Evolutionary conservation across 2,329 filamentous ascomycete species (phyloP), one percentile per base, ranked within the genome.

Genomic region (Fusarium humuli): DNA sequence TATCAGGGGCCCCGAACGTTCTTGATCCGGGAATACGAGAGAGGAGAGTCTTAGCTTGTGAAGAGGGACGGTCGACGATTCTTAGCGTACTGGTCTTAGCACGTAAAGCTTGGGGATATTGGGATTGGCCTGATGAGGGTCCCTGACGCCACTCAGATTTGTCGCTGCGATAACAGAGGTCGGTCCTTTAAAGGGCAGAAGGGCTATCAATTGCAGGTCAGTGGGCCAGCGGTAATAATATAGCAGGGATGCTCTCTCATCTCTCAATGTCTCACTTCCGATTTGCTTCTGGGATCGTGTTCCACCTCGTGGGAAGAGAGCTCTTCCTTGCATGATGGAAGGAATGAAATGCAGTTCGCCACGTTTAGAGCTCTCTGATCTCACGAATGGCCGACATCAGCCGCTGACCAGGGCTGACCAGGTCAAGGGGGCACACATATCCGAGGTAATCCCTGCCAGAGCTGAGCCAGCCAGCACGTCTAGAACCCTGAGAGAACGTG

Each of bases 351-450:
- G 49, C 34, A 42, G 49, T 40, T 53, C 32, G 49, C 49, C 49
- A 53, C 49, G 49, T 42, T 53, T 41, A 27, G 49, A 53, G 7
- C 18, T 37, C 18, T 25, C 23, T 25, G 23, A 25, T 25, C 23
- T 37, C 34, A 37, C 34, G 34, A 44, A 44, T 44, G 49, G 49
- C 23, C 49, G 23, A 42, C 13, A n/a, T 53, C 49, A 53, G 49
- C 49, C 49, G 49, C 49, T 42, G 49, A 53, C 49, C 25, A 42
- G 49, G 49, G 49, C 49, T 42, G 49, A 53, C 49, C 25, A 42
- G 49, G 49, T n/a, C 34, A 37, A 37, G 34, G 34, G 34, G 49
- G 18, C 18, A 25, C 5, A 12, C 18, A n/a, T 47, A 29, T 29
- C 45, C 45, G 18, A 47, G 29, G 8, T 29, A 29, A 47, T 47